Evolutionary conservation across 1,284 basidiomycete species (phyloP), one percentile per base, ranked within the genome.

Genomic region (Mycosarcoma mackinlayi): DNA sequence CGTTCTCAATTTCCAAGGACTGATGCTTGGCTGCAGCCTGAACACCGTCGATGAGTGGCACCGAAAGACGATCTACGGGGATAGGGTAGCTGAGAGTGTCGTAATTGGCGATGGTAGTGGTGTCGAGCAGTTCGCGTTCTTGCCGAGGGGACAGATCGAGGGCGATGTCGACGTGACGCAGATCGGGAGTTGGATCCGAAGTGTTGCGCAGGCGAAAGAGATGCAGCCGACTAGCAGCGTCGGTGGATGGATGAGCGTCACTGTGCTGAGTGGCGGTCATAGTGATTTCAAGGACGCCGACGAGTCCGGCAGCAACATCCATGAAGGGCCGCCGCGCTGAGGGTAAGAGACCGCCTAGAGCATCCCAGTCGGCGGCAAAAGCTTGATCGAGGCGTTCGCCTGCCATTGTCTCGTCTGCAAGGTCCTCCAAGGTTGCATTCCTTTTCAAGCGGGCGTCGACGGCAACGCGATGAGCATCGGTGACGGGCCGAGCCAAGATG

Each of bases 281-380:
- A 27, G 37, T 40, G 4, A 70, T 25, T 41, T 70, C 67, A 33
- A 70, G 28, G 16, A 70, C 25, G 6, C 57, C 67, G 3, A 70
- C 38, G 28, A 70, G 52, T 18, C 67, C 67, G 14, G 67, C 47
- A 18, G 52, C 61, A 0, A 70, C 53, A 11, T 70, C 67, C 67
- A 70, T 70, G 21, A 70, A 70, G 6, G 67, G 61, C 19, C 61
- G 52, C 13, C 57, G 51, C 2, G 67, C 52, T n/a, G 56, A 8
- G 6, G 54, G 41, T 30, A 57, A 42, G 0, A 70, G 49, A 13
- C 57, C 41, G 14, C 67, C 67, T 9, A 70, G 38, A n/a, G 40
- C 53, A 11, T 70, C 61, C 67, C 67, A 70, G 16, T 70, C 57
- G 7, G 53, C 52, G 14, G 67, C 54, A 38, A 70, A 64, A 18